These are phyloP conservation scores for Colletotrichum tropicicola DNA, from an alignment of 2,329 filamentous ascomycete genomes.

Conservation along the genomic window DNA sequence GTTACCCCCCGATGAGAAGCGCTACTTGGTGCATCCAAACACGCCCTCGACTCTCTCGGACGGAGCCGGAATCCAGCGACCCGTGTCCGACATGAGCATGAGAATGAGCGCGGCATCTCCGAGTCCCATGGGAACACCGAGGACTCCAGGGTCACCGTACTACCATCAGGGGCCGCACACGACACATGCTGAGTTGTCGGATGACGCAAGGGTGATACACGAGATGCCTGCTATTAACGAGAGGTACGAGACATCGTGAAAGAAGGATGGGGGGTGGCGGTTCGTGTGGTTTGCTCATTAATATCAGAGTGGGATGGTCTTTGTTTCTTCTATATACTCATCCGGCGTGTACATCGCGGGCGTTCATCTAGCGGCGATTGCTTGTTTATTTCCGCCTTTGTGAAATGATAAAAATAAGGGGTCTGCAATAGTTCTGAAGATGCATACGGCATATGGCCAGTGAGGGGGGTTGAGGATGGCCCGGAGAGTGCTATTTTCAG, in stretches of 20 bases:
- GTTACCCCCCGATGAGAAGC: conserved; percentile 9
- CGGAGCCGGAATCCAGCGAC: neutral
- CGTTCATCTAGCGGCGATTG: no score
- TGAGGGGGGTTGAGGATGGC: no score
- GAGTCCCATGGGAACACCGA: conserved; percentile 14
- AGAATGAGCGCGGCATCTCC: neutral
- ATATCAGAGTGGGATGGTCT: no score
- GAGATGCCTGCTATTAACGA: conserved; percentile 24
- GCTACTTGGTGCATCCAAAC: neutral
- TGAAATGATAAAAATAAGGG: no score
- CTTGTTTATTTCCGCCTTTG: no score
- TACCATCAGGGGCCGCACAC: neutral
- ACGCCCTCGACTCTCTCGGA: neutral
- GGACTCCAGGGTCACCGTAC: neutral
- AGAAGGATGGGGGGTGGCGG: neutral
- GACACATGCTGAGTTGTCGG: neutral
- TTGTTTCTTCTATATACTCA: no score
- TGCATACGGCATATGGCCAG: no score
- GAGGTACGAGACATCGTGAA: neutral
- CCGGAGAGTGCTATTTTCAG: no score
- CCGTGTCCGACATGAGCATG: neutral
- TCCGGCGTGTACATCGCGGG: no score
- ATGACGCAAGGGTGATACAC: neutral
- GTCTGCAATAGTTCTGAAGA: no score
- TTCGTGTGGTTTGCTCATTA: neutral